Evolutionary conservation across 257 asterid species (phyloP), one percentile per base, ranked within the genome.

Genomic region (Gentiana dahurica): DNA sequence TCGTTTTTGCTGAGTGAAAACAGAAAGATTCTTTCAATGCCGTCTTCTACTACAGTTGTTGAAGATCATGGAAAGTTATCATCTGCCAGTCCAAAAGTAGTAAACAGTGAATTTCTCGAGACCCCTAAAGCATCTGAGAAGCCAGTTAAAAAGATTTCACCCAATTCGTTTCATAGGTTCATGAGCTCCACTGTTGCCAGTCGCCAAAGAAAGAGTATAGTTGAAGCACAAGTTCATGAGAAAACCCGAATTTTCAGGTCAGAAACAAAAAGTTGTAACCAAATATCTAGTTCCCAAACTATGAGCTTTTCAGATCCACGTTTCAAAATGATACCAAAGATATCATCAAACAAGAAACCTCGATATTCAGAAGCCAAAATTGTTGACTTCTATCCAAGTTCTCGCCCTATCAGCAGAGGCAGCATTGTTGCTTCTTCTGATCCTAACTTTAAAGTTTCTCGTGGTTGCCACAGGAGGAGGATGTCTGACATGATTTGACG

Each of bases 161-260:
- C 44, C 6, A 61, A 55, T 47, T 64, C 72, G 12, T 61, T 69
- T 52, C 78, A 75, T 59, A 72, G 75, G 43, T 75, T 75, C 75
- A 75, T 75, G 81, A 69, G 13, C 55, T 63, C 81, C 57, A 75
- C 81, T 0, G 75, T 65, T 46, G 75, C 81, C 34, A 75, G 81
- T 57, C 69, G 73, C 43, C 72, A 64, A 51, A 75, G 81, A 55
- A 65, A 66, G 57, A 68, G 46, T 39, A 56, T 61, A n/a, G 75
- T 71, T 15, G 81, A 71, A 57, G 68, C 44, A 49, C 62, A 58
- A 58, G 52, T 59, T 12, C 57, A 35, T 36, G 59, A 63, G 62
- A 65, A 59, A 51, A 65, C 62, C 34, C 65, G 64, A 63, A 68
- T 60, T 58, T 44, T 68, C 59, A 68, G 75, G 58, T 65, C 71